Evolutionary conservation across 2,329 filamentous ascomycete genomes (phyloP), one percentile per base, ranked within the genome.

Genomic region (Rosellinia necatrix): DNA sequence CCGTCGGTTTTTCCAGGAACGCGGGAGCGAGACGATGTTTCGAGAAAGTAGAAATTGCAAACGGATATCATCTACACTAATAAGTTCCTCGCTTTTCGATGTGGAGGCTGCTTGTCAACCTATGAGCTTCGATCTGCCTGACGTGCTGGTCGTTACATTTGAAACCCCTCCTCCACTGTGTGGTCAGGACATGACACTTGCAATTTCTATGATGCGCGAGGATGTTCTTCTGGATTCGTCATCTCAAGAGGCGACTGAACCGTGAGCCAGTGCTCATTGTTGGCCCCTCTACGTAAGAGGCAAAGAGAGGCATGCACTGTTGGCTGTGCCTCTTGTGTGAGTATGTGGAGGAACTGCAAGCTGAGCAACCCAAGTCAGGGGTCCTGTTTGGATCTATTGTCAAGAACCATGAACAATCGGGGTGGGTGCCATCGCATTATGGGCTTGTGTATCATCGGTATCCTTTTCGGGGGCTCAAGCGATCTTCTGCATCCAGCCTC

Each of bases 101-200:
- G 19, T 35, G 27, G 38, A 19, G 46, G 30, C 17, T 12, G 30
- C 42, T 30, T 30, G 32, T 29, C 30, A 48, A 43, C 53, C 38
- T 46, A 46, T 49, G 34, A 35, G 30, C 48, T 44, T 47, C 49
- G 27, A 43, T 13, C 40, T 42, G 21, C 15, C 32, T 24, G 38
- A 10, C 53, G 22, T 19, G 29, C 25, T 48, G 30, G 40, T 22
- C 13, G 34, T 53, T 53, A 47, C 38, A 35, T 53, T 27, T 34
- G 15, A 32, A 48, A 25, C 29, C 24, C 19, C 44, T 41, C 40
- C 12, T 24, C 32, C 30, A 17, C 44, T 57, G 49, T 60, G 54
- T 37, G 58, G 53, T 57, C 54, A 49, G 58, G 54, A 37, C 19
- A 57, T 41, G 58, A 41, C 46, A 51, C 13, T 34, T 37, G 27